Evolutionary conservation across 2,329 filamentous ascomycete genomes (phyloP).

Genomic region (Aplosporella prunicola): DNA sequence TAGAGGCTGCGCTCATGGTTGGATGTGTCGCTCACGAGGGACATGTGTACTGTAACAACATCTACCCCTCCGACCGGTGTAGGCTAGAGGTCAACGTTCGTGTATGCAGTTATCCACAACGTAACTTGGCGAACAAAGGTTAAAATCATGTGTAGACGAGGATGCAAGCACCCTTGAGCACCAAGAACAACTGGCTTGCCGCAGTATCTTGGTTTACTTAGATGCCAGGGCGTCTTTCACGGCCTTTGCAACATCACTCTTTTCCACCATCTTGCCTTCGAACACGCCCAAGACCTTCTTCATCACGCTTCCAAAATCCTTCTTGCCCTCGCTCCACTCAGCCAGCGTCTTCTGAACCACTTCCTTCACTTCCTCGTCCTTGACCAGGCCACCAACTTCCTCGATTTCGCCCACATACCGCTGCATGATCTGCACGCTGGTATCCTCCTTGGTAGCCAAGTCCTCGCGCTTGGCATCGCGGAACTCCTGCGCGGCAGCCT

Average conservation of each 20-base stretch:
- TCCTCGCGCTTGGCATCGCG: constrained; percentile 54
- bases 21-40: no score
- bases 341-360: constrained; percentile 46
- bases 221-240: constrained; percentile 46
- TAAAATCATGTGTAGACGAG: no score
- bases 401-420: constrained; percentile 55
- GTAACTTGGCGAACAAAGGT: no score
- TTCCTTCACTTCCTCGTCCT: constrained; percentile 48
- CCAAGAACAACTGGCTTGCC: no score
- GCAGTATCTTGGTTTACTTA: no score
- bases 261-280: constrained; percentile 56
- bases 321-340: constrained; percentile 35
- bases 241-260: constrained; percentile 49
- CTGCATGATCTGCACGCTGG: constrained; percentile 54
- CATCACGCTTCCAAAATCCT: constrained; percentile 52
- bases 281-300: constrained; percentile 46
- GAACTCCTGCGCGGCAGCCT: constrained; percentile 56
- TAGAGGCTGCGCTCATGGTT: no score
- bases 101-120: no score
- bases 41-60: no score
- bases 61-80: no score
- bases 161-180: no score
- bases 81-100: no score
- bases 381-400: constrained; percentile 32
- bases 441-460: constrained; percentile 59